A percentile compares a stretch with the other conserved stretches of the same genome.
Conservation (phyloP, 768 basidiomycete genomes). For the Daedaleopsis nitida region DNA sequence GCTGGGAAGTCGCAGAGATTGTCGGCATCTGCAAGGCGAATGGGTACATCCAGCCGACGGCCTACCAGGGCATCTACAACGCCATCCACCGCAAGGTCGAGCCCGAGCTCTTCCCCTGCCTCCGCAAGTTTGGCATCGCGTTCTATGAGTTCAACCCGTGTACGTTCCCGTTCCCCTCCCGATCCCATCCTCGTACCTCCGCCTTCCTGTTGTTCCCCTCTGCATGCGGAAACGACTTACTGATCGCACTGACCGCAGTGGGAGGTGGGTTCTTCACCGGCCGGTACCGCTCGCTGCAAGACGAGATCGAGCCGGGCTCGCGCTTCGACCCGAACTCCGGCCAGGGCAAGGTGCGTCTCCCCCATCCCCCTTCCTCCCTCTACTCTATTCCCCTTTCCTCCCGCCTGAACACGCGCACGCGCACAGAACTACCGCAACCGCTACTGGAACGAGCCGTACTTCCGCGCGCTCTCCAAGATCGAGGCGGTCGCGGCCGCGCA, state of each 20-base stretch:
- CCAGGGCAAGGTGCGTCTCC: conserved; percentile 47
- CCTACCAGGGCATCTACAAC: conserved; percentile 53
- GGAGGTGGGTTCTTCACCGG: conserved; percentile 46
- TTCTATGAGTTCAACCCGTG: conserved; percentile 45
- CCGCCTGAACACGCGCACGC: not conserved
- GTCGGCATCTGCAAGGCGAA: conserved; percentile 42
- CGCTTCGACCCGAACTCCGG: conserved; percentile 52
- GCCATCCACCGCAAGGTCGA: conserved; percentile 39
- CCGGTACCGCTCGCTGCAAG: conserved; percentile 35
- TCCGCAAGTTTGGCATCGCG: conserved; percentile 42
- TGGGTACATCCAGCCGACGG: conserved; percentile 49
- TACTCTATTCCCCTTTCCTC: not conserved
- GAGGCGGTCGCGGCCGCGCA: conserved; percentile 41
- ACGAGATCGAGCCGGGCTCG: conserved; percentile 49
- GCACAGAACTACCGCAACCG: conserved; percentile 25
- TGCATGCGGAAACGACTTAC: not conserved
- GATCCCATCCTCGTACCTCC: too few relatives aligned
- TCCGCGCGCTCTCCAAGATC: conserved; percentile 49
- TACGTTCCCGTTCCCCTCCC: conserved; percentile 26
- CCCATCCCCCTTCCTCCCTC: not conserved
- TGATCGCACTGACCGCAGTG: conserved; percentile 23
- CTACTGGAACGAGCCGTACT: conserved; percentile 58
- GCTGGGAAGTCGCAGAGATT: conserved; percentile 50
- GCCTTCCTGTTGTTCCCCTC: too few relatives aligned
- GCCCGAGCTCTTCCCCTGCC: conserved; percentile 44